Conservation (phyloP, 2,329 filamentous ascomycete genomes). For the Fusarium longipes region DNA sequence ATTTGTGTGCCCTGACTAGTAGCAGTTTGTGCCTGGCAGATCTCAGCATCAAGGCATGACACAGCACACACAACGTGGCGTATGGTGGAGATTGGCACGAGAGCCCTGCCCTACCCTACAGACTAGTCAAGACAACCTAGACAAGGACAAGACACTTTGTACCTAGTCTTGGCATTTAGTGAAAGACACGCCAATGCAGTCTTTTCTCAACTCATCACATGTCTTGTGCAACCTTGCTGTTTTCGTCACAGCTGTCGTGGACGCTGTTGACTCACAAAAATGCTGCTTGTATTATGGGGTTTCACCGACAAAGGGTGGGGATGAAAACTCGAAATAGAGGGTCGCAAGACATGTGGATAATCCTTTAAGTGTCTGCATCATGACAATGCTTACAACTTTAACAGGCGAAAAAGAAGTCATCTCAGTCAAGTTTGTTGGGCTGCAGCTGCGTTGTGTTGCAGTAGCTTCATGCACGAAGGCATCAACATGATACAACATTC, state of each 20-base stretch:
- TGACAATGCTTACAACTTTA: background rate
- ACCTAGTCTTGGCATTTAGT: background rate
- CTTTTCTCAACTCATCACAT: slow-evolving; percentile 4
- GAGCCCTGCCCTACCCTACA: slow-evolving; percentile 29
- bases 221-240: background rate
- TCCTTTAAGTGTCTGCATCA: slow-evolving; percentile 33
- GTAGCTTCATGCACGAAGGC: background rate
- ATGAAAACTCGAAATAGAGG: background rate
- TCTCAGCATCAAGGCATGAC: slow-evolving; percentile 1
- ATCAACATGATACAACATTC: background rate
- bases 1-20: slow-evolving; percentile 27
- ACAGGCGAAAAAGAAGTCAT: background rate
- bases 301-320: background rate
- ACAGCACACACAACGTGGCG: slow-evolving; percentile 35
- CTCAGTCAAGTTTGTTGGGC: background rate
- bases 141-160: background rate
- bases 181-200: slow-evolving; percentile 14
- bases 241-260: slow-evolving; percentile 13
- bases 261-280: background rate
- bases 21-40: slow-evolving; percentile 33
- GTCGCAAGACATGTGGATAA: slow-evolving; percentile 17
- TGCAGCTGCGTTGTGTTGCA: background rate
- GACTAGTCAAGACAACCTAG: background rate
- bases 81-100: slow-evolving; percentile 13
- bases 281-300: slow-evolving; percentile 7